Percentiles rank a stretch among this genome's conserved stretches.
Conservation (phyloP, 2,329 filamentous ascomycete species). For the Alternaria ethzedia region DNA sequence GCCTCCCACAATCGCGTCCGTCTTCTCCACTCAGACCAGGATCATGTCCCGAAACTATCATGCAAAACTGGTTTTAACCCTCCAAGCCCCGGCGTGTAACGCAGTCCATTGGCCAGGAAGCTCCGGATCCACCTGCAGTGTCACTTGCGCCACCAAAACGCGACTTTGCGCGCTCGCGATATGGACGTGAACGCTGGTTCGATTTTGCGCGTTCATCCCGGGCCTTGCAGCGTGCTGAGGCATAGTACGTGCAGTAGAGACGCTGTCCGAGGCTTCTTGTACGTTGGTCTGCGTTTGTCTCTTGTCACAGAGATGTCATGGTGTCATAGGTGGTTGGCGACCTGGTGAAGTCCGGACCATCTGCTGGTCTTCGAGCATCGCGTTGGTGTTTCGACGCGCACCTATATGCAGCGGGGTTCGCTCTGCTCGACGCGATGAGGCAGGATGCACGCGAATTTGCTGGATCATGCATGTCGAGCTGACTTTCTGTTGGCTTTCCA, state of each 20-base stretch:
- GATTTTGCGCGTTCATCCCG: conserved; percentile 16
- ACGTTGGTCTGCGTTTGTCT: background rate
- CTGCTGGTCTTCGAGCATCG: conserved; percentile 12
- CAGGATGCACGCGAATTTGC: conserved; percentile 31
- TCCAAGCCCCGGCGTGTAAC: background rate
- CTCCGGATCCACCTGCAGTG: conserved; percentile 3
- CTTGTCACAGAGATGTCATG: conserved; percentile 1
- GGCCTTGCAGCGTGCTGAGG: conserved; percentile 11
- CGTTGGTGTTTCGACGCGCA: conserved; percentile 30
- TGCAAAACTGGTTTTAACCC: background rate
- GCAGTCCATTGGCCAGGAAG: conserved; percentile 2
- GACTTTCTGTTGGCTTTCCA: conserved; percentile 9
- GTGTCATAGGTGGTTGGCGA: conserved; percentile 9
- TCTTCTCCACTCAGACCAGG: conserved; percentile 21
- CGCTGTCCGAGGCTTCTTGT: background rate
- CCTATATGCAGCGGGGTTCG: conserved; percentile 19
- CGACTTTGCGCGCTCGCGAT: conserved; percentile 1
- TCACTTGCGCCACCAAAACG: conserved; percentile 6
- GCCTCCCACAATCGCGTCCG: conserved; percentile 25
- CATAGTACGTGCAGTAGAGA: background rate
- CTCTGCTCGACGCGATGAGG: conserved; percentile 29
- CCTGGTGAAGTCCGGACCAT: background rate
- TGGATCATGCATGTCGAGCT: conserved; percentile 5
- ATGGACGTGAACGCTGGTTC: conserved; percentile 6
- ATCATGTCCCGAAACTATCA: conserved; percentile 9